Evolutionary conservation across 1,139 yeast genomes (phyloP).

Genomic region (Saccharomycopsis hybrid): DNA sequence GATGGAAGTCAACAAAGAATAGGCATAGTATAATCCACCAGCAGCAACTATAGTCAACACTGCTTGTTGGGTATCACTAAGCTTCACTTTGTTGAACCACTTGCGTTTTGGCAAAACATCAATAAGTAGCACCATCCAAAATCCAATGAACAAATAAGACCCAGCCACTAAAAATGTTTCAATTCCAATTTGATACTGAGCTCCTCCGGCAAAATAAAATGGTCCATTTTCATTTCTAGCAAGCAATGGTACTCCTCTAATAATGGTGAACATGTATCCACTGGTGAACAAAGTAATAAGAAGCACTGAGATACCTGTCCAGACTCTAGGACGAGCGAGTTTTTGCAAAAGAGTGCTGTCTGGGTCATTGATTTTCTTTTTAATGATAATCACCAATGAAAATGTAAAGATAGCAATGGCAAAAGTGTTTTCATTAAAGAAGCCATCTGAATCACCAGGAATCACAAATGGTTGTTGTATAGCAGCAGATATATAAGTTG

Average conservation of each 20-base stretch:
- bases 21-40: constrained; percentile 23
- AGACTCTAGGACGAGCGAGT: constrained; percentile 32
- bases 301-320: constrained; percentile 35
- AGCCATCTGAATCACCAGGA: constrained; percentile 26
- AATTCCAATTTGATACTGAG: constrained; percentile 60
- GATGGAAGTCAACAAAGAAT: constrained; percentile 25
- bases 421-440: constrained; percentile 32
- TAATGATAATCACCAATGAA: constrained; percentile 39
- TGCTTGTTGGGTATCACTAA: constrained; percentile 9
- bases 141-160: constrained; percentile 41
- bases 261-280: constrained; percentile 59
- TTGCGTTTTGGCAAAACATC: constrained; percentile 15
- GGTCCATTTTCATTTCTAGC: constrained; percentile 43
- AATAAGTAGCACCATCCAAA: constrained; percentile 28
- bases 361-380: constrained; percentile 38
- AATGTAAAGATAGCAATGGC: constrained; percentile 44
- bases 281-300: constrained; percentile 42
- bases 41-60: constrained; percentile 20
- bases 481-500: constrained; percentile 43
- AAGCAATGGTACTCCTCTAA: constrained; percentile 56
- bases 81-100: constrained; percentile 9
- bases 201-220: constrained; percentile 54
- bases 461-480: constrained; percentile 28
- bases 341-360: constrained; percentile 28
- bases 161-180: constrained; percentile 49